Percentiles rank a stretch among this genome's conserved stretches.
phyloP scores from a whole-genome alignment of 192 early-diverging fungal genomes.

The Entomortierella parvispora region DNA sequence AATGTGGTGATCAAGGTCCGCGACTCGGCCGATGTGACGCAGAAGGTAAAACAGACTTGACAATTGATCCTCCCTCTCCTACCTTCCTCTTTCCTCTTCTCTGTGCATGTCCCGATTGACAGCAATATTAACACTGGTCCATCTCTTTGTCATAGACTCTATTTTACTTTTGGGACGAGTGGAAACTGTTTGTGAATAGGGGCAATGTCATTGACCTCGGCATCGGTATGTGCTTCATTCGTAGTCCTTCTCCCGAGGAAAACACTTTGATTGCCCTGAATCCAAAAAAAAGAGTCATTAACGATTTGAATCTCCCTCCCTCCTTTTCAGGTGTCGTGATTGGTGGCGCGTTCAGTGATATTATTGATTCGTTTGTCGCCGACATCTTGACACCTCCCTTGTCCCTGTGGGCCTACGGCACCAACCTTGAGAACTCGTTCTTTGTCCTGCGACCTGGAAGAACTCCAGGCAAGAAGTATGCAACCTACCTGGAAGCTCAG shows the following conservation, averaged over 20 bases:
- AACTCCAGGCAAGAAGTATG: conserved; percentile 19
- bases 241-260: neutral
- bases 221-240: conserved; percentile 15
- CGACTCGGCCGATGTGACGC: conserved; percentile 40
- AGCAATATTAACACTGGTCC: too few species aligned
- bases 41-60: conserved; percentile 14
- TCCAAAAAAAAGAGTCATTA: neutral
- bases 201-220: conserved; percentile 31
- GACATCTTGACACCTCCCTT: conserved; percentile 56
- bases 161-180: conserved; percentile 47
- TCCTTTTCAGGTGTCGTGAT: conserved; percentile 49
- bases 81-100: neutral
- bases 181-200: conserved; percentile 29
- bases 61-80: neutral
- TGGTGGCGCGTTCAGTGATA: conserved; percentile 49
- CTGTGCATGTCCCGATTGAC: neutral
- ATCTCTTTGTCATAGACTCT: conserved; percentile 22
- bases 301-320: neutral
- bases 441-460: conserved; percentile 46
- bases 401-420: conserved; percentile 44
- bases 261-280: neutral
- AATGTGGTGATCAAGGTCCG: conserved; percentile 39
- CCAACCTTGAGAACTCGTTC: conserved; percentile 56
- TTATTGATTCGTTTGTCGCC: conserved; percentile 53
- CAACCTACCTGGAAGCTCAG: conserved; percentile 52